These are phyloP conservation scores for Chiua virens DNA, from an alignment of 768 basidiomycete species.

Conservation along the genomic window DNA sequence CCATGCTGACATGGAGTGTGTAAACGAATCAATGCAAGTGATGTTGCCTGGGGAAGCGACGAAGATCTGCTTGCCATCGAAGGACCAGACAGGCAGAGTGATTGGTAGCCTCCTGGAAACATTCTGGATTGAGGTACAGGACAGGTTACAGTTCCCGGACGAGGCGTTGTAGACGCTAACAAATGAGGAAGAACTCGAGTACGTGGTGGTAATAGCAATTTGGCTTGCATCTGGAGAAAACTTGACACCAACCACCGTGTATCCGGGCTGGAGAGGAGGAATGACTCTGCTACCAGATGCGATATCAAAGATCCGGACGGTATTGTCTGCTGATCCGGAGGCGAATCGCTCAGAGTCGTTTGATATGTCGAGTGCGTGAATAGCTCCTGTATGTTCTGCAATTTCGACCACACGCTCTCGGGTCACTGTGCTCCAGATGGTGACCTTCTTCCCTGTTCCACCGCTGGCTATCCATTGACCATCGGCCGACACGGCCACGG, in stretches of 20 bases:
- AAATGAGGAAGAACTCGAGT: too few relatives aligned
- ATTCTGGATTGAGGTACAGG: background rate
- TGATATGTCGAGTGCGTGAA: too few relatives aligned
- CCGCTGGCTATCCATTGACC: background rate
- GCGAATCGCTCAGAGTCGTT: background rate
- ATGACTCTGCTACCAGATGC: background rate
- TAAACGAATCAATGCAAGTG: too few relatives aligned
- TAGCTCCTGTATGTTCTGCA: too few relatives aligned
- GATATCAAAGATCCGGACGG: background rate
- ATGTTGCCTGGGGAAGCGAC: background rate
- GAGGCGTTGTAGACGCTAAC: background rate
- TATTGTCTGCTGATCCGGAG: background rate
- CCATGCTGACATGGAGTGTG: too few relatives aligned
- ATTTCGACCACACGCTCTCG: too few relatives aligned
- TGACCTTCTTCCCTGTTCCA: background rate
- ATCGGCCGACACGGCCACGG: background rate
- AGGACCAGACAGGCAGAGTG: background rate
- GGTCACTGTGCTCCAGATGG: background rate
- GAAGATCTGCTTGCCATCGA: background rate
- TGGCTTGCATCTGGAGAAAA: background rate
- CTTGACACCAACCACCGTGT: background rate
- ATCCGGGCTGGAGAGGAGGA: background rate
- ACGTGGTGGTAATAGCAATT: background rate
- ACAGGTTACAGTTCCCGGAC: background rate
- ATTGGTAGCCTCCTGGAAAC: too few relatives aligned